phyloP scores from a whole-genome alignment of 1,284 basidiomycete species.

The Ceratobasidium papillatum region DNA sequence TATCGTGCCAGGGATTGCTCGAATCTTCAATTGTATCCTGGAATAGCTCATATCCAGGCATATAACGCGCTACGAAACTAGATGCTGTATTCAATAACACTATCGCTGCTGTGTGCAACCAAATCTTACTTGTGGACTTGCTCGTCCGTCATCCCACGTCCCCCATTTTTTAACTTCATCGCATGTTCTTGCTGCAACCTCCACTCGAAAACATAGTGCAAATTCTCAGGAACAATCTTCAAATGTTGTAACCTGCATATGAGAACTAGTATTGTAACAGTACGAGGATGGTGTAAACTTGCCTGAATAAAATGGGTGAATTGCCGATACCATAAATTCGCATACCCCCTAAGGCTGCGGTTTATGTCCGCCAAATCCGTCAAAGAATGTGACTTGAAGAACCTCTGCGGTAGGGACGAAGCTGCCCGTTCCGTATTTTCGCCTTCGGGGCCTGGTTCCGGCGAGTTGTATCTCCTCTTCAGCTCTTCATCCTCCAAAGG shows the following conservation, averaged over 20 bases:
- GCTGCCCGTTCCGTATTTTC: background rate
- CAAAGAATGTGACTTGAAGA: conserved; percentile 45
- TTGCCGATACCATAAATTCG: conserved; percentile 67
- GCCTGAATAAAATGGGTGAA: conserved; percentile 79
- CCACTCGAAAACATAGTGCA: conserved; percentile 62
- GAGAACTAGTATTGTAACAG: conserved; percentile 6
- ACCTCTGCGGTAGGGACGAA: conserved; percentile 17
- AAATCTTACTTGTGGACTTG: conserved; percentile 71
- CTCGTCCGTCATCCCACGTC: conserved; percentile 84
- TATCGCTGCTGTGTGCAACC: background rate
- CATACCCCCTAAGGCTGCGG: conserved; percentile 64
- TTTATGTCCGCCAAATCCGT: conserved; percentile 71
- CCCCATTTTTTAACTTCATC: conserved; percentile 86
- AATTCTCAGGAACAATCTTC: conserved; percentile 51
- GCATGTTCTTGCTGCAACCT: conserved; percentile 84
- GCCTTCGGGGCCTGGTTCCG: background rate
- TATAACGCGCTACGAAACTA: conserved; percentile 82
- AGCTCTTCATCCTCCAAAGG: conserved; percentile 63
- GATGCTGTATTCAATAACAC: background rate
- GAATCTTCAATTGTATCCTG: conserved; percentile 51
- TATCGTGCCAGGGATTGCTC: conserved; percentile 27
- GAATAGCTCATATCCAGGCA: conserved; percentile 86
- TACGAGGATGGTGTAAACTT: conserved; percentile 44
- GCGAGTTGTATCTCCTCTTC: conserved; percentile 48
- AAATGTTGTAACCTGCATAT: background rate